A percentile compares a stretch with the other conserved stretches of the same genome.
These are phyloP conservation scores for Monilinia fructigena DNA, from an alignment of 2,329 filamentous ascomycete genomes.

Conservation along the genomic window DNA sequence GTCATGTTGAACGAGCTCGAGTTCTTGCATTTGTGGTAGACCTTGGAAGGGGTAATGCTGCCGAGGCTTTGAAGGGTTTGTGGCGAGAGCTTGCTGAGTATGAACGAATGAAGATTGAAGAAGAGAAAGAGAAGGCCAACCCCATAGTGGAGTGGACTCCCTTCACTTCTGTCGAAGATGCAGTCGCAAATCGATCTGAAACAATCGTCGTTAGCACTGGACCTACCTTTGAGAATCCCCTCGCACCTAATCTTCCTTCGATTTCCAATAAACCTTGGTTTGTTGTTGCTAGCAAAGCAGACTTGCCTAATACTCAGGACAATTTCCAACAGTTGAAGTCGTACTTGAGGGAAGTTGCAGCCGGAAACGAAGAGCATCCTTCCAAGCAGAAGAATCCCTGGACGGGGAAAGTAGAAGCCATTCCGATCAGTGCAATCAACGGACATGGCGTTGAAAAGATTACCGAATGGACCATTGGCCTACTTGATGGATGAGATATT, in stretches of 20 bases:
- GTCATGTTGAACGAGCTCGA: conserved; percentile 90
- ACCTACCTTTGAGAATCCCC: conserved; percentile 33
- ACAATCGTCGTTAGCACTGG: conserved; percentile 35
- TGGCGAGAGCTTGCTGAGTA: conserved; percentile 93
- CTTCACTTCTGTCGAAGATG: conserved; percentile 46
- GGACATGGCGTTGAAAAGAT: conserved; percentile 78
- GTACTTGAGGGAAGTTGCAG: conserved; percentile 68
- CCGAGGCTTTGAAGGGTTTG: conserved; percentile 72
- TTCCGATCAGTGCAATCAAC: conserved; percentile 87
- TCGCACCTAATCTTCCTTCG: conserved; percentile 33
- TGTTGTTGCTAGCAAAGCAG: conserved; percentile 90
- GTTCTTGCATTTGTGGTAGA: conserved; percentile 94
- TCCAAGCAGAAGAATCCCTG: conserved; percentile 60
- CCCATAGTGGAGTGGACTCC: conserved; percentile 59
- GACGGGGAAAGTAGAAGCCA: conserved; percentile 62
- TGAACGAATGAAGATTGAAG: conserved; percentile 64
- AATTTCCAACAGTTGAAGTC: conserved; percentile 69
- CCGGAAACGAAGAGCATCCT: conserved; percentile 66
- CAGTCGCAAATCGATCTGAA: conserved; percentile 36
- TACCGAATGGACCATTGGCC: conserved; percentile 67
- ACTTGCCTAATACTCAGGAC: conserved; percentile 72
- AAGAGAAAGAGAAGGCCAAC: conserved; percentile 68
- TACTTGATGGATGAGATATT: conserved; percentile 47
- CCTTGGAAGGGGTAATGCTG: conserved; percentile 74
- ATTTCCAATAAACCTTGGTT: conserved; percentile 97